These are phyloP conservation scores for Ottelia alismoides DNA, from an alignment of 106 monocot genomes.

Conservation along the genomic window DNA sequence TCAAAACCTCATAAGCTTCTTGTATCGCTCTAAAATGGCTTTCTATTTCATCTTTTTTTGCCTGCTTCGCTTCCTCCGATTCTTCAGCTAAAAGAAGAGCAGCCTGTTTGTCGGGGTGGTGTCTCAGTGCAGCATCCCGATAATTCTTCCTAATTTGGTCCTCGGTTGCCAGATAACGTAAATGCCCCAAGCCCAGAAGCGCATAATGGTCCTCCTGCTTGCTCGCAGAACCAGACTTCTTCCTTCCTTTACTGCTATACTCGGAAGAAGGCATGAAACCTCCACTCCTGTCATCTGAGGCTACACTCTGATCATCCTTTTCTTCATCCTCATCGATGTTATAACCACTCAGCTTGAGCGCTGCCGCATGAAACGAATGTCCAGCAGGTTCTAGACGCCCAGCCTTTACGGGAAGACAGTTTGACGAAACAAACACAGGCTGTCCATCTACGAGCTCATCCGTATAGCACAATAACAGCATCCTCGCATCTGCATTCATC, in stretches of 20 bases:
- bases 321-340: conserved; percentile 59
- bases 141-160: conserved; percentile 89
- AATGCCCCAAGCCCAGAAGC: conserved; percentile 60
- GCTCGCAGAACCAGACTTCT: conserved; percentile 55
- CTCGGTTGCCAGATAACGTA: conserved; percentile 88
- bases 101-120: conserved; percentile 96
- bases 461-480: too few relatives aligned
- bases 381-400: conserved; percentile 74
- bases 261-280: conserved; percentile 34
- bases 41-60: conserved; percentile 80
- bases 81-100: conserved; percentile 65
- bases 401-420: conserved; percentile 70
- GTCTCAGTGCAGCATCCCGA: conserved; percentile 81
- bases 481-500: too few relatives aligned
- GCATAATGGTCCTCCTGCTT: conserved; percentile 92
- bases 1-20: conserved; percentile 91
- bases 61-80: conserved; percentile 46
- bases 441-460: conserved; percentile 60
- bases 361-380: conserved; percentile 71
- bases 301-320: conserved; percentile 44
- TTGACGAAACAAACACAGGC: conserved; percentile 59
- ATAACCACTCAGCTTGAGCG: conserved; percentile 51
- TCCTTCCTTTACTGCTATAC: conserved; percentile 69
- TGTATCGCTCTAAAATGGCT: conserved; percentile 79
- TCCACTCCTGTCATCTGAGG: conserved; percentile 62